phyloP scores from a whole-genome alignment of 257 asterid species.

The Cruciata laevipes region DNA sequence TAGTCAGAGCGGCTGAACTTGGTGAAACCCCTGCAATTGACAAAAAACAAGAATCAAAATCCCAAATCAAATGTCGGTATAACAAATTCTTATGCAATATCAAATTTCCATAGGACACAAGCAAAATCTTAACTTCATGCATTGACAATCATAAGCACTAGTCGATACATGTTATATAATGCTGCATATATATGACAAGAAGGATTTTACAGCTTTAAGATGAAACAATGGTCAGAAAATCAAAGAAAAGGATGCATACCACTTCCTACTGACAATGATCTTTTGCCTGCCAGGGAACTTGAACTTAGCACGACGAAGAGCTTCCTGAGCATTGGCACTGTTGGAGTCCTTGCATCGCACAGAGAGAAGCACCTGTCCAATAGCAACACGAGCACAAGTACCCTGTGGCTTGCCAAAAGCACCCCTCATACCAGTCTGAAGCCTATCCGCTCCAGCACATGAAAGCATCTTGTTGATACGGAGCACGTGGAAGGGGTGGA shows the following conservation, averaged over 20 bases:
- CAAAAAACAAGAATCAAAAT: not conserved
- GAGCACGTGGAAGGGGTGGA: constrained; percentile 79
- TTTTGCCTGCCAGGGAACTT: constrained; percentile 91
- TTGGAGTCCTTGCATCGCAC: constrained; percentile 77
- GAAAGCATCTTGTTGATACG: constrained; percentile 89
- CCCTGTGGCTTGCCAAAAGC: constrained; percentile 96
- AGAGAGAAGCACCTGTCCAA: constrained; percentile 84
- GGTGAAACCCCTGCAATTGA: constrained; percentile 58
- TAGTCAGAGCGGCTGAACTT: constrained; percentile 59
- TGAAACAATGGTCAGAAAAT: not conserved
- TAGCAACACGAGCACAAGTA: constrained; percentile 80
- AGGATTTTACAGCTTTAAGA: no score
- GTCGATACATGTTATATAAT: no score
- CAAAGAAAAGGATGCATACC: constrained; percentile 46
- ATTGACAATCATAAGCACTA: no score
- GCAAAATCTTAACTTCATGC: no score
- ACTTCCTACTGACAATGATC: constrained; percentile 87
- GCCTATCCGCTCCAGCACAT: constrained; percentile 97
- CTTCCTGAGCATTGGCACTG: constrained; percentile 77
- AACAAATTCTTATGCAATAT: no score
- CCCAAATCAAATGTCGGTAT: no score
- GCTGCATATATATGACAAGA: no score
- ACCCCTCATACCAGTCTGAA: constrained; percentile 91
- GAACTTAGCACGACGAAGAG: constrained; percentile 86
- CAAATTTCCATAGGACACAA: no score